Percentiles rank a stretch among this genome's conserved stretches.
Conservation (phyloP, 768 basidiomycete genomes). For the Trametes elegans region DNA sequence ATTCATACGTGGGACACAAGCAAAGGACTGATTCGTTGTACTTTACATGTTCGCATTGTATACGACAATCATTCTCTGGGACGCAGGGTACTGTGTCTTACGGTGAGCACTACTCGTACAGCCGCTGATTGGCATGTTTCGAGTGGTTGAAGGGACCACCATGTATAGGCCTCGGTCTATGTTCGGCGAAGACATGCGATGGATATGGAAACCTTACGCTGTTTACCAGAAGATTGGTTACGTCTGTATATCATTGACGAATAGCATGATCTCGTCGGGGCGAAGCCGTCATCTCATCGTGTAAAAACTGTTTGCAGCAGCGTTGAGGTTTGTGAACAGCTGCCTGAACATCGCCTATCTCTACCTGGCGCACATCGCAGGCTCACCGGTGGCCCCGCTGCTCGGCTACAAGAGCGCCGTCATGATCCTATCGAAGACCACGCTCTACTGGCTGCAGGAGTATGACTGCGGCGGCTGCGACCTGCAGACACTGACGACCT, state of each 20-base stretch:
- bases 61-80: conserved; percentile 70
- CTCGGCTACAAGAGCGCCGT: conserved; percentile 68
- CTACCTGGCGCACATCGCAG: conserved; percentile 64
- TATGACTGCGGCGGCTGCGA: conserved; percentile 67
- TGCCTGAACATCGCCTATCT: conserved; percentile 72
- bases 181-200: conserved; percentile 84
- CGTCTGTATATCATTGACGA: conserved; percentile 27
- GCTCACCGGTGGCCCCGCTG: conserved; percentile 65
- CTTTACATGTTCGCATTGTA: conserved; percentile 57
- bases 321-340: conserved; percentile 79
- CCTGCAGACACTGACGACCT: conserved; percentile 44
- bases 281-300: neutral
- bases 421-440: conserved; percentile 86
- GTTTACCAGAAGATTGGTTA: conserved; percentile 67
- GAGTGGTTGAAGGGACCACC: neutral
- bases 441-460: conserved; percentile 80
- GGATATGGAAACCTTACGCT: conserved; percentile 87
- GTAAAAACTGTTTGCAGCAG: conserved; percentile 42
- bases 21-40: conserved; percentile 2
- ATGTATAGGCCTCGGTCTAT: conserved; percentile 78
- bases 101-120: conserved; percentile 54
- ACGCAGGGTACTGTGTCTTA: conserved; percentile 78
- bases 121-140: neutral
- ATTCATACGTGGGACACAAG: neutral
- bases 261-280: neutral